Base-by-base conservation (phyloP, 129 eudicot genomes). In the Mikania micrantha region DNA sequence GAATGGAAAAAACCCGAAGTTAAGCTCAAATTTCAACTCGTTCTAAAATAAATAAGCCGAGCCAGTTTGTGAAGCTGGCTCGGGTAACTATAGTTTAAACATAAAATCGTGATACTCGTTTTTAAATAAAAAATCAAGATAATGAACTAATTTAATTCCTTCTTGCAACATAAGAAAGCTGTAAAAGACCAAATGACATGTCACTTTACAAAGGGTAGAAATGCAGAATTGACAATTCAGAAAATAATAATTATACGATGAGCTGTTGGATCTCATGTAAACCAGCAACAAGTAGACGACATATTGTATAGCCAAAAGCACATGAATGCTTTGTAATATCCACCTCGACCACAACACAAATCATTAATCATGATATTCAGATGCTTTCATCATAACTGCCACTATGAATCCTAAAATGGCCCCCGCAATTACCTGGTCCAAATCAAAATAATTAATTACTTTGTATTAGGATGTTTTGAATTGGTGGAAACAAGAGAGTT, bases 371-470 rank as follows among this genome's bases (percentile, higher is more conserved):
- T 54, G 29, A 67, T 74, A 79, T 48, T 17, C 47, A 31, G 84
- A 53, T 53, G 40, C 70, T 72, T 77, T 81, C 85, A 84, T 84
- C 67, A 71, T 73, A 13, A 70, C 68, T 52, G 83, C 85, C 19
- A 84, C 83, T 31, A 81, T 70, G 69, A 64, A 60, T 57, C 89
- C 89, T 66, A 84, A 68, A 25, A 84, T 39, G 13, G 84, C 85
- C 45, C 89, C 89, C 25, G 89, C 89, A 78, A 81, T 50, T 40
- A 84, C 89, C 89, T 84, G 89, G 41, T 40, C 50, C 20, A 61
- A 54, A 38, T 60, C 19, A 17, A 74, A 47, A 27, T 27, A 21
- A 4, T 69, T 61, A 13, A 50, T 44, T 35, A 60, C 29, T 24
- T 2, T n/a, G n/a, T 20, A 17, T 34, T 5, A 34, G 39, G 39